Base-by-base conservation (phyloP, 805 yeast genomes). In the Cyberlindnera bimundalis region DNA sequence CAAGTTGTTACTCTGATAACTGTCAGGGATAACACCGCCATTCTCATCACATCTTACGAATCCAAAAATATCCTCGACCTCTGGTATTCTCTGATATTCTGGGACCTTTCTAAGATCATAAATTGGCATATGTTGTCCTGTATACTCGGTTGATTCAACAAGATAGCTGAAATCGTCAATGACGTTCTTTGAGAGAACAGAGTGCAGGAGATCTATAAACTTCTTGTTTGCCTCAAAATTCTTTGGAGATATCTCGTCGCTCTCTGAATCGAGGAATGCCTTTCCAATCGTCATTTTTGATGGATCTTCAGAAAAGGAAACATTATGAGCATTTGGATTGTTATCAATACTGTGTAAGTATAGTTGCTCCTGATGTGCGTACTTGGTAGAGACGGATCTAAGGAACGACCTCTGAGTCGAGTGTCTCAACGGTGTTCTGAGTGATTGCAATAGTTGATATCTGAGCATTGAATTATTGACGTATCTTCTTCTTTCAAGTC, bases 41-140 rank as follows among this genome's bases (percentile, higher is more conserved):
- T 68, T 55, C 2, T 47, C 59, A 47, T 74, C 74, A 3, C 85
- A 83, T 47, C 72, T 71, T 9, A 84, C 79, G 52, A 80, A 82
- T 1, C 95, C 95, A 37, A 78, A 67, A 2, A 79, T 77, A 50
- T 82, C 84, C 46, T 82, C 86, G 8, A 82, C 73, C 16, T 80
- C 84, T 1, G 91, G 87, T 12, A 72, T 74, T 48, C 93, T 68
- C 25, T 81, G 82, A 45, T 73, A 76, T 17, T 73, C 64, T 1
- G 91, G 88, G 1, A 77, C 70, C 34, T 71, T 75, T 43, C 93
- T 68, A 46, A 81, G 68, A 56, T 85, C 95, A 50, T 76, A 81
- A 32, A 86, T 74, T 7, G 89, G 87, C 81, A 83, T 76, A 58
- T 64, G 79, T 0, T 73, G 63, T 16, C 65, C 65, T 12, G 74